Percentiles rank a stretch among this genome's conserved stretches.
Evolutionary conservation across 2,329 filamentous ascomycete species (phyloP).

Genomic region (Bipolaris gigantea): DNA sequence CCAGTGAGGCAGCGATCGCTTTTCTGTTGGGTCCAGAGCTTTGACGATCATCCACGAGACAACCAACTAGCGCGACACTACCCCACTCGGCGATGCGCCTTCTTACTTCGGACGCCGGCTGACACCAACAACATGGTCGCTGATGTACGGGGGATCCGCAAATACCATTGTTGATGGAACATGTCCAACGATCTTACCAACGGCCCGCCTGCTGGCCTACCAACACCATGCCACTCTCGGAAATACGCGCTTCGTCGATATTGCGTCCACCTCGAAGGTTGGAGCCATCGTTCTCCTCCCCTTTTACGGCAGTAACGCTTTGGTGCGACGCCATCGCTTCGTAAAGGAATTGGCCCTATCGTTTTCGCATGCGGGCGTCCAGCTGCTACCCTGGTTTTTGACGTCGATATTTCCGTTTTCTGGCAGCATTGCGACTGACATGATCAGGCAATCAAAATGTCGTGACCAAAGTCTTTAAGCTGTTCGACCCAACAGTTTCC

Average conservation of each 20-base stretch:
- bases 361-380: neutral
- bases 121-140: neutral
- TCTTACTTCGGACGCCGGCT: neutral
- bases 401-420: neutral
- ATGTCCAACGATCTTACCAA: too few relatives aligned
- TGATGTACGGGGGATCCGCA: neutral
- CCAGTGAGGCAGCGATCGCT: neutral
- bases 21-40: neutral
- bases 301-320: neutral
- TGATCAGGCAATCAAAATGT: constrained; percentile 39
- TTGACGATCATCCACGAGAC: neutral
- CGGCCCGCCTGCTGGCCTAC: too few relatives aligned
- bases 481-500: constrained; percentile 42
- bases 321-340: neutral
- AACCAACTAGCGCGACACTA: neutral
- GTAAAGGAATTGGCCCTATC: neutral
- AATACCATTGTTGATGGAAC: too few relatives aligned
- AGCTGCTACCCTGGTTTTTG: neutral
- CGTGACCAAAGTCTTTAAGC: constrained; percentile 36
- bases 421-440: neutral
- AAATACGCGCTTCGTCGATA: neutral
- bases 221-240: too few relatives aligned
- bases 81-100: neutral
- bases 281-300: neutral
- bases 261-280: neutral